A percentile compares a stretch with the other conserved stretches of the same genome.
These are phyloP conservation scores for Exophiala xenobiotica DNA, from an alignment of 2,329 filamentous ascomycete species.

Conservation along the genomic window DNA sequence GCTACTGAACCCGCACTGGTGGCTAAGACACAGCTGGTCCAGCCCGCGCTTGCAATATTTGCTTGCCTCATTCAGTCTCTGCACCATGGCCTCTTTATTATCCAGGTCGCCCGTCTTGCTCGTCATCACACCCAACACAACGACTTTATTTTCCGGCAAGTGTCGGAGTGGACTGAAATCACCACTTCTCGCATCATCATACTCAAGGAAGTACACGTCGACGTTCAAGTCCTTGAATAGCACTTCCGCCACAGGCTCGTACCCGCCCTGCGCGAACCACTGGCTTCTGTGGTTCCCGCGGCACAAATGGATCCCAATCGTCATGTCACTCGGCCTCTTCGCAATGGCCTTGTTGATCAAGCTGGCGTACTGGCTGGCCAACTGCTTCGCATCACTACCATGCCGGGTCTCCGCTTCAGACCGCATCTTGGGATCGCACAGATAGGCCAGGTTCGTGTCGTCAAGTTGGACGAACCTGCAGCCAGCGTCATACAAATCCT, in stretches of 20 bases:
- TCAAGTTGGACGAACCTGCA: constrained; percentile 59
- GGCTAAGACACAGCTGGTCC: constrained; percentile 56
- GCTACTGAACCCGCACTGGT: constrained; percentile 60
- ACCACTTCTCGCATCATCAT: constrained; percentile 56
- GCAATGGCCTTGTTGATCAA: constrained; percentile 57
- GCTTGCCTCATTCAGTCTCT: constrained; percentile 48
- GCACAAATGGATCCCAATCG: constrained; percentile 58
- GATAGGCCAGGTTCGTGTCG: constrained; percentile 61
- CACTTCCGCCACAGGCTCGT: constrained; percentile 59
- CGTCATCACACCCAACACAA: constrained; percentile 57
- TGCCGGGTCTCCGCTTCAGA: constrained; percentile 53
- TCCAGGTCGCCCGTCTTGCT: constrained; percentile 60
- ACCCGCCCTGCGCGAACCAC: constrained; percentile 59
- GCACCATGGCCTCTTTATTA: constrained; percentile 43
- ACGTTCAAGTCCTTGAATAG: constrained; percentile 58
- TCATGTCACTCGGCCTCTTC: constrained; percentile 55
- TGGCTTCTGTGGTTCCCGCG: constrained; percentile 57
- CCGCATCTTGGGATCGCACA: constrained; percentile 58
- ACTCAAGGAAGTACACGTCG: constrained; percentile 61
- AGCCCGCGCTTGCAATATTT: constrained; percentile 52
- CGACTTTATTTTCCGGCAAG: constrained; percentile 55
- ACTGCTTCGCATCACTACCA: constrained; percentile 46
- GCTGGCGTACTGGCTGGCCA: constrained; percentile 54
- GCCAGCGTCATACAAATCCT: constrained; percentile 54
- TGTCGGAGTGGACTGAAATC: constrained; percentile 57